phyloP scores from a whole-genome alignment of 441 rosid genomes.

The Sinapis alba region DNA sequence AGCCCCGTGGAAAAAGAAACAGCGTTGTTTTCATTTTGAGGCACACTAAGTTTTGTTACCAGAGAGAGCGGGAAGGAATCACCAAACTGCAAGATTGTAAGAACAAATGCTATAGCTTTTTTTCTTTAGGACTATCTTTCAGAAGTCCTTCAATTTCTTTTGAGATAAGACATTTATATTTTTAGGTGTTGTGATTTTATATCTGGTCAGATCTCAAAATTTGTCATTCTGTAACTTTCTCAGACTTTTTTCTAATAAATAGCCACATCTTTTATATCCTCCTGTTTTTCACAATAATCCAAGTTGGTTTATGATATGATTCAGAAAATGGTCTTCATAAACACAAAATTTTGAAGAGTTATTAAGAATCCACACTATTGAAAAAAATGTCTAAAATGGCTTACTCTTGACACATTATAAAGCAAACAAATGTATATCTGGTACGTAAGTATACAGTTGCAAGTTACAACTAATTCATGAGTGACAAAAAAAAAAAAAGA shows the following conservation, averaged over 20 bases:
- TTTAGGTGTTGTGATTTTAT: conserved; percentile 17
- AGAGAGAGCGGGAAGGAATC: conserved; percentile 21
- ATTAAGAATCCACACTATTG: not conserved
- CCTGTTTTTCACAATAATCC: not conserved
- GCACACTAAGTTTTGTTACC: conserved; percentile 35
- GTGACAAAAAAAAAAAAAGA: too few species aligned
- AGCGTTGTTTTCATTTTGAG: conserved; percentile 32
- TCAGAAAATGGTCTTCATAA: not conserved
- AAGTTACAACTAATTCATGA: not conserved
- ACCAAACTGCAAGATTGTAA: conserved; percentile 18
- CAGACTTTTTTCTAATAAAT: conserved; percentile 22
- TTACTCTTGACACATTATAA: not conserved
- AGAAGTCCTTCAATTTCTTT: conserved; percentile 1
- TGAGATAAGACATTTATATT: conserved; percentile 4
- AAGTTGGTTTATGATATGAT: not conserved
- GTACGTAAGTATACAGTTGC: not conserved
- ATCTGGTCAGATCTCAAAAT: conserved; percentile 11
- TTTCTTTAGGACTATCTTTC: conserved; percentile 11
- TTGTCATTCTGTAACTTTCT: conserved; percentile 24
- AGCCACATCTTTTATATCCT: conserved; percentile 1
- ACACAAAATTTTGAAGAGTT: not conserved
- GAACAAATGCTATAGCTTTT: conserved; percentile 12
- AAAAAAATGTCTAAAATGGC: not conserved
- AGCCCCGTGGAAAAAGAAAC: conserved; percentile 19
- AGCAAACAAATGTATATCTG: not conserved